Conservation (phyloP, 139 green algal genomes). For the Chlamydomonas applanata region DNA sequence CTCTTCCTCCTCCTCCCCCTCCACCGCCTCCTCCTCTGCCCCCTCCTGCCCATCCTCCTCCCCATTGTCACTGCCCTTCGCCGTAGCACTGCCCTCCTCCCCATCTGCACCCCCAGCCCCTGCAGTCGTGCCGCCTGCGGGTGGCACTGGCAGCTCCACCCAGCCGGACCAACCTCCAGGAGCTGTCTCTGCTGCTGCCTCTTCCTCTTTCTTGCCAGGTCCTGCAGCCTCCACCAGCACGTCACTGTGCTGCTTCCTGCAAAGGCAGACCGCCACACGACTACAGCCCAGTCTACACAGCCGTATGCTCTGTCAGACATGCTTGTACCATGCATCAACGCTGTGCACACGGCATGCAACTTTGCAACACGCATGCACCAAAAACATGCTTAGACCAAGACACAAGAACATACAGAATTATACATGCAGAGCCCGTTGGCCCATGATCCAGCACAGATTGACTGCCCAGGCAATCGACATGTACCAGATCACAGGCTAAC, state of each 20-base stretch:
- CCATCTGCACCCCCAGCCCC: neutral
- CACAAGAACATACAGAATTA: too few species aligned
- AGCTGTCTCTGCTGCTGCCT: neutral
- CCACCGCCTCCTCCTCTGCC: constrained; percentile 16
- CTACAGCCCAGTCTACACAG: too few species aligned
- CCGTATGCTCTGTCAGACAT: too few species aligned
- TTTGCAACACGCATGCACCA: too few species aligned
- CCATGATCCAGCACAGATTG: too few species aligned
- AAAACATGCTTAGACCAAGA: too few species aligned
- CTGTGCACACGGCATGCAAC: too few species aligned
- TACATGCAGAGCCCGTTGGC: too few species aligned
- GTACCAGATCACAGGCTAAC: too few species aligned
- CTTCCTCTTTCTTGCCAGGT: constrained; percentile 14
- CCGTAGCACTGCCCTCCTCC: neutral
- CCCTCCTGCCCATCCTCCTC: constrained; percentile 9
- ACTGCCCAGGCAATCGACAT: too few species aligned
- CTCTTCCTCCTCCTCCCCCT: constrained; percentile 17
- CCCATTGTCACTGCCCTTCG: neutral
- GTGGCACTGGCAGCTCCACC: constrained; percentile 32
- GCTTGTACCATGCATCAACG: too few species aligned
- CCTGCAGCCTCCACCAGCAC: neutral
- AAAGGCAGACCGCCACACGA: too few species aligned
- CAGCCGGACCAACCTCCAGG: constrained; percentile 38
- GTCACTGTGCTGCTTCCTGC: neutral
- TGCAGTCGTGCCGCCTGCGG: neutral